These are phyloP conservation scores for Podila horticola DNA, from an alignment of 192 early-diverging fungal species.

Conservation along the genomic window DNA sequence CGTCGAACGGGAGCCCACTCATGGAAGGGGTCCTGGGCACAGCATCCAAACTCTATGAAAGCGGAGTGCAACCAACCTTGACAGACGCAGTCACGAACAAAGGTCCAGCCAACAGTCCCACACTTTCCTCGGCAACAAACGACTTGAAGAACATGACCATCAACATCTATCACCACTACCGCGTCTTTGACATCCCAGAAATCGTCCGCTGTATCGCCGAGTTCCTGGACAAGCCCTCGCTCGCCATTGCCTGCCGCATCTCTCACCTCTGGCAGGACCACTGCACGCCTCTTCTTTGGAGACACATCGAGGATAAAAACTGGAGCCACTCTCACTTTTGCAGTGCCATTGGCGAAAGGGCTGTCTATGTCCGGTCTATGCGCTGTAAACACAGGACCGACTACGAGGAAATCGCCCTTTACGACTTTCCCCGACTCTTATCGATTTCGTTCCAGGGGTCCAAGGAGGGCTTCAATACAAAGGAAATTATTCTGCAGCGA, in stretches of 20 bases:
- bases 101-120: neutral
- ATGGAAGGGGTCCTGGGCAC: too few relatives aligned
- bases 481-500: conserved; percentile 18
- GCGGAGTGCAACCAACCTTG: neutral
- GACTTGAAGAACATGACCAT: neutral
- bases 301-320: conserved; percentile 37
- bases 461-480: conserved; percentile 16
- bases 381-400: conserved; percentile 39
- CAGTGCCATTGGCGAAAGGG: conserved; percentile 6
- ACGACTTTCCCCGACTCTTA: conserved; percentile 28
- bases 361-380: conserved; percentile 27
- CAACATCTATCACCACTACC: conserved; percentile 5
- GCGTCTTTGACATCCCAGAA: conserved; percentile 47
- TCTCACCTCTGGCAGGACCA: conserved; percentile 23
- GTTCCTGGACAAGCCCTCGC: conserved; percentile 46
- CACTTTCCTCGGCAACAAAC: neutral
- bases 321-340: conserved; percentile 30
- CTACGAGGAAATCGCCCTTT: conserved; percentile 34
- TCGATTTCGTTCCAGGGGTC: conserved; percentile 20
- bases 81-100: neutral
- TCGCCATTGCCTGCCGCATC: conserved; percentile 36
- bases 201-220: conserved; percentile 35
- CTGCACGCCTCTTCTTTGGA: conserved; percentile 40
- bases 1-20: too few relatives aligned
- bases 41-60: neutral